Evolutionary conservation across 78 protist species (phyloP).

Genomic region (Monosiga brevicollis): DNA sequence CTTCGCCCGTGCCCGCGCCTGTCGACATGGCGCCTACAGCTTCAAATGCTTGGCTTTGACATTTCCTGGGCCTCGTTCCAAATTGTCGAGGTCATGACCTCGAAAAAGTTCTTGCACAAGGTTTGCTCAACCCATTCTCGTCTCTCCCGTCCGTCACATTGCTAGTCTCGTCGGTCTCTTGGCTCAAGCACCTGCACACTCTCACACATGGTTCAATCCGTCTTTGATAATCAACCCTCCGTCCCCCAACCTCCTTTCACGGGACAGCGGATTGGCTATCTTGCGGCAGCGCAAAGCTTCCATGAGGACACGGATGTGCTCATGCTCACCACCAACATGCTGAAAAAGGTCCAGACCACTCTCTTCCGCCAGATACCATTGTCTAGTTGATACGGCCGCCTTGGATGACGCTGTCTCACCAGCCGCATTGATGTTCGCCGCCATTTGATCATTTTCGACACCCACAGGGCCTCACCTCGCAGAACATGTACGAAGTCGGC

Average conservation of each 20-base stretch:
- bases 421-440: no score
- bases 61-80: constrained; percentile 83
- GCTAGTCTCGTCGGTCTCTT: no score
- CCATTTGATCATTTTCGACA: not conserved
- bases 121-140: no score
- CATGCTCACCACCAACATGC: constrained; percentile 77
- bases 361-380: no score
- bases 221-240: no score
- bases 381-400: no score
- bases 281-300: constrained; percentile 80
- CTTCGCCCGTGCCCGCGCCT: no score
- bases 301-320: constrained; percentile 75
- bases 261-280: constrained; percentile 85
- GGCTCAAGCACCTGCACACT: no score
- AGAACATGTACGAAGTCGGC: constrained; percentile 72
- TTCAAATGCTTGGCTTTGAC: constrained; percentile 92
- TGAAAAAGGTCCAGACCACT: constrained; percentile 76
- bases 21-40: constrained; percentile 28
- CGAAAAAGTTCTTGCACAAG: constrained; percentile 65
- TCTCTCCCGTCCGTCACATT: no score
- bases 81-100: constrained; percentile 84
- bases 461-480: constrained; percentile 51
- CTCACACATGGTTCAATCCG: no score
- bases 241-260: no score
- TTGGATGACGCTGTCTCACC: no score